phyloP scores from a whole-genome alignment of 2,329 filamentous ascomycete species.

The Drechslerella coelobrocha region DNA sequence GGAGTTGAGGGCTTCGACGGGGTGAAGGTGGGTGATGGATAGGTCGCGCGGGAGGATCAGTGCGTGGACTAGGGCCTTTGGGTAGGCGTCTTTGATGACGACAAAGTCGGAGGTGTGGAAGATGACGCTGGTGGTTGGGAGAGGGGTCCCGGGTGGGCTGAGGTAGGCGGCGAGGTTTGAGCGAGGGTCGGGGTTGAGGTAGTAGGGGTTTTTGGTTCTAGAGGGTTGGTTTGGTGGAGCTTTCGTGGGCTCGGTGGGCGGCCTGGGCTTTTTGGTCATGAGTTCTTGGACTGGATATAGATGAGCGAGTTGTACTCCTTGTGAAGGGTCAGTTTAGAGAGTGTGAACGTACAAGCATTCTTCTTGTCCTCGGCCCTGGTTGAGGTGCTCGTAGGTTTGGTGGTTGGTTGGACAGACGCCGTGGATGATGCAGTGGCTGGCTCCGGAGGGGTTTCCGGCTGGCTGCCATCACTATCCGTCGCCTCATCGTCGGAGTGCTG shows the following conservation, averaged over 20 bases:
- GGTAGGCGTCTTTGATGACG: conserved; percentile 80
- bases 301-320: background rate
- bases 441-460: conserved; percentile 10
- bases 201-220: conserved; percentile 21
- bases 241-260: conserved; percentile 6
- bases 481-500: conserved; percentile 13
- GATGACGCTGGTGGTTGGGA: conserved; percentile 68
- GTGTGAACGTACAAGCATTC: conserved; percentile 28
- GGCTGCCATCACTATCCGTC: conserved; percentile 17
- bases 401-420: background rate
- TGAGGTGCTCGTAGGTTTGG: no score
- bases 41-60: conserved; percentile 82
- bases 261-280: conserved; percentile 41
- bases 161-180: conserved; percentile 74
- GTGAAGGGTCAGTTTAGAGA: background rate
- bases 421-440: background rate
- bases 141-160: conserved; percentile 67
- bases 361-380: conserved; percentile 19
- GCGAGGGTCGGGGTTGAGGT: conserved; percentile 56
- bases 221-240: background rate
- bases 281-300: conserved; percentile 25
- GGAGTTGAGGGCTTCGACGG: conserved; percentile 73
- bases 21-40: conserved; percentile 69
- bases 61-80: conserved; percentile 83
- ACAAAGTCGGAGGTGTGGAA: conserved; percentile 74